A percentile compares a stretch with the other conserved stretches of the same genome.
Evolutionary conservation across 202 grass and related monocot species (phyloP).

Genomic region (Zoysia matrella): DNA sequence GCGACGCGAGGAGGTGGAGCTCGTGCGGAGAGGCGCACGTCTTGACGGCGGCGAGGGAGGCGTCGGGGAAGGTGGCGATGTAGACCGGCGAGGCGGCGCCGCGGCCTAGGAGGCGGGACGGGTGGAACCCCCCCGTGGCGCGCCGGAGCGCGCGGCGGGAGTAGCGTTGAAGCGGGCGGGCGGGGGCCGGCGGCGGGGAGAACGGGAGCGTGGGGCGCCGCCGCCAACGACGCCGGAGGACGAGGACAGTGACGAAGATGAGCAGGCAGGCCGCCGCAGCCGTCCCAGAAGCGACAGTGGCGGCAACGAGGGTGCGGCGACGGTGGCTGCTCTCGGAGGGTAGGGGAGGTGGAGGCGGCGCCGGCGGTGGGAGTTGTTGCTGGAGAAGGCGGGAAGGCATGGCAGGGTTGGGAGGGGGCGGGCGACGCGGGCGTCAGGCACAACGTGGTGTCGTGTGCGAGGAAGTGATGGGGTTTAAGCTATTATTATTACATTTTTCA

Average conservation of each 20-base stretch:
- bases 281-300: not conserved
- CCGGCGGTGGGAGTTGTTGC: constrained; percentile 26
- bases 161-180: constrained; percentile 51
- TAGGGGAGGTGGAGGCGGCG: constrained; percentile 27
- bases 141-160: constrained; percentile 66
- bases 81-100: constrained; percentile 84
- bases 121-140: constrained; percentile 71
- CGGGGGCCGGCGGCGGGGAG: constrained; percentile 27
- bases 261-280: constrained; percentile 3
- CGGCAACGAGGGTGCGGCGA: constrained; percentile 33
- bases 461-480: not conserved
- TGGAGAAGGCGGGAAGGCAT: constrained; percentile 49
- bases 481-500: not conserved
- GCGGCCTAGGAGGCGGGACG: constrained; percentile 77
- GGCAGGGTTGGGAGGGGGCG: not conserved
- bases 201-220: constrained; percentile 40
- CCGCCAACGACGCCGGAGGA: constrained; percentile 21
- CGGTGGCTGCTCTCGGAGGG: not conserved
- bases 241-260: not conserved
- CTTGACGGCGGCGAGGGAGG: constrained; percentile 60
- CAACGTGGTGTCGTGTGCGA: constrained; percentile 21
- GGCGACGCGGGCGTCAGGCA: constrained; percentile 2
- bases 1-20: constrained; percentile 70
- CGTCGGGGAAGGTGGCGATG: constrained; percentile 70
- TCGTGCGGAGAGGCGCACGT: constrained; percentile 66